These are phyloP conservation scores for Phialophora verrucosa DNA, from an alignment of 2,329 filamentous ascomycete species.

Conservation along the genomic window DNA sequence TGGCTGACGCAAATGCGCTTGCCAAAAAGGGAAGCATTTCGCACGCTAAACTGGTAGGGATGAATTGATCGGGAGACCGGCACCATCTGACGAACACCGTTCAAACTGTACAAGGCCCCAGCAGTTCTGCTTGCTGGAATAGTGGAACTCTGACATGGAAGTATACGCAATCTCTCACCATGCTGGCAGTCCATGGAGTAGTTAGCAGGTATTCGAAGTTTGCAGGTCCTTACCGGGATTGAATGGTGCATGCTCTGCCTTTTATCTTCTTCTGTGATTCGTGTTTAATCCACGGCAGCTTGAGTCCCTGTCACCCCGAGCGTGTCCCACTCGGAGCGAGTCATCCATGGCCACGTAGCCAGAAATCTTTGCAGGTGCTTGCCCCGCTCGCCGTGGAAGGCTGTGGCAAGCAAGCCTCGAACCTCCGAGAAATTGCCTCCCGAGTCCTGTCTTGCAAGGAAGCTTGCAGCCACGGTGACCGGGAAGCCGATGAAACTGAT, in stretches of 20 bases:
- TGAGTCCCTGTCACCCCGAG: slow-evolving; percentile 11
- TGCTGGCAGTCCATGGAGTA: neutral
- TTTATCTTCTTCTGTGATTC: slow-evolving; percentile 9
- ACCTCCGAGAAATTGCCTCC: slow-evolving; percentile 11
- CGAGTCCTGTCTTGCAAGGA: slow-evolving; percentile 20
- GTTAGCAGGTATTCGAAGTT: neutral
- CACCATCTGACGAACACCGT: neutral
- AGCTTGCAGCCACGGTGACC: slow-evolving; percentile 14
- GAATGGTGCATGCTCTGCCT: slow-evolving; percentile 4
- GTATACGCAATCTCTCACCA: neutral
- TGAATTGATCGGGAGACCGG: slow-evolving; percentile 7
- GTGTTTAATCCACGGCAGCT: neutral
- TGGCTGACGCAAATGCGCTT: slow-evolving; percentile 8
- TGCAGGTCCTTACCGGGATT: neutral
- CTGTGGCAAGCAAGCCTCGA: slow-evolving; percentile 12
- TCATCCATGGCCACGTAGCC: slow-evolving; percentile 17
- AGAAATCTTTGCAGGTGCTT: slow-evolving; percentile 17
- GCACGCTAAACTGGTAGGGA: slow-evolving; percentile 9
- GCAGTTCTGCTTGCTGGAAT: neutral
- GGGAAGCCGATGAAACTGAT: slow-evolving; percentile 21
- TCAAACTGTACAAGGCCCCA: too few relatives aligned
- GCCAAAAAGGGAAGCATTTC: slow-evolving; percentile 18
- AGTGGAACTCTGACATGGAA: neutral
- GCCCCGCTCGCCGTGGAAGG: slow-evolving; percentile 13
- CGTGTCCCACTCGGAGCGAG: slow-evolving; percentile 6